phyloP scores from a whole-genome alignment of 768 basidiomycete genomes.

The Hysterangium stoloniferum region DNA sequence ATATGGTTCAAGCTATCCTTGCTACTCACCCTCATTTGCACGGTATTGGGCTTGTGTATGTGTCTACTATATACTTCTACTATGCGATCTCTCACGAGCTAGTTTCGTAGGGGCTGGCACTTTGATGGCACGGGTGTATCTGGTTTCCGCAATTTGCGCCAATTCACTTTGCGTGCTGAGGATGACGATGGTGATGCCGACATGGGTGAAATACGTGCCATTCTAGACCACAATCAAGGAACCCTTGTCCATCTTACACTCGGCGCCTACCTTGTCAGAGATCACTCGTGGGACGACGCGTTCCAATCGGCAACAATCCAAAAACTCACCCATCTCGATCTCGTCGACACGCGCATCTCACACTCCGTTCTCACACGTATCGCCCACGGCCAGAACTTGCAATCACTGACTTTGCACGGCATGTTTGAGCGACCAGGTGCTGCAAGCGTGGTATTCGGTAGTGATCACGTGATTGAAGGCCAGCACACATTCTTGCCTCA shows the following conservation, averaged over 20 bases:
- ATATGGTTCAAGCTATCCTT: conserved; percentile 54
- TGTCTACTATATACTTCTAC: conserved; percentile 6
- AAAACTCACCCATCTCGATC: conserved; percentile 60
- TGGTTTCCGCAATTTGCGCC: conserved; percentile 49
- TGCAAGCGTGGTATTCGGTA: conserved; percentile 52
- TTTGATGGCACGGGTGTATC: conserved; percentile 66
- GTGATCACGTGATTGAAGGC: conserved; percentile 52
- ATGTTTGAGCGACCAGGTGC: conserved; percentile 52
- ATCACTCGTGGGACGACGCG: conserved; percentile 60
- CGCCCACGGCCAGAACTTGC: conserved; percentile 51
- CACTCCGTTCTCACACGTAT: conserved; percentile 56
- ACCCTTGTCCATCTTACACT: conserved; percentile 57
- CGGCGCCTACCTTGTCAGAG: conserved; percentile 58
- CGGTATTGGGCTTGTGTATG: conserved; percentile 52
- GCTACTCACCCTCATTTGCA: conserved; percentile 45
- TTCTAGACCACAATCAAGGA: conserved; percentile 50
- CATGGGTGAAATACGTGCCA: conserved; percentile 57
- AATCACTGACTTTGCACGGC: conserved; percentile 58
- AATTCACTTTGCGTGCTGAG: conserved; percentile 62
- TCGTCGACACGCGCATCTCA: conserved; percentile 63
- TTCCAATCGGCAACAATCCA: conserved; percentile 58
- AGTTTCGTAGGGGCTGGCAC: conserved; percentile 51
- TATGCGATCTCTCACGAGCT: not conserved
- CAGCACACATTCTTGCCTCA: conserved; percentile 54
- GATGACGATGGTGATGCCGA: conserved; percentile 67